Base-by-base conservation (phyloP, 2,329 filamentous ascomycete species). In the Xenoacremonium recifei region DNA sequence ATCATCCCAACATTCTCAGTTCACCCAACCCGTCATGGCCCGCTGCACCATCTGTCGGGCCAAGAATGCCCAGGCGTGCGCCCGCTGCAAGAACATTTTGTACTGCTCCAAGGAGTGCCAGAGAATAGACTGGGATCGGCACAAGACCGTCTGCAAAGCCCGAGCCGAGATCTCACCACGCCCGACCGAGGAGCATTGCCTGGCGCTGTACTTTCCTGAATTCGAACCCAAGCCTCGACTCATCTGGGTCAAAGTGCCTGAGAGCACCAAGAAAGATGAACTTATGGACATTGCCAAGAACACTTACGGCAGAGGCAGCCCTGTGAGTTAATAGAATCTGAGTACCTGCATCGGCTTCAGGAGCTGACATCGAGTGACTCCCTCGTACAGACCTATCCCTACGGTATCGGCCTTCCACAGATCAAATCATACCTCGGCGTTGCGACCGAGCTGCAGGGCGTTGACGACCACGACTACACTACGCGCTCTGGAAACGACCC, bases 51-150 rank as follows among this genome's bases (percentile, higher is more conserved):
- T 32, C 6, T 32, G 29, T 15, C 9, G 29, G 6, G 16, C 10
- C 10, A 32, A 10, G 29, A 32, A 16, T 16, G 29, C 29, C 9
- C 10, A 10, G 15, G 29, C 29, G 16, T 32, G 29, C 29, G 9
- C 9, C 6, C 29, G 29, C 9, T 32, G 29, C 29, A 32, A 32
- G 15, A 32, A 15, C 29, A 32, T 16, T 16, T 15, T 11, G 10
- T 32, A 32, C 29, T 32, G 29, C 29, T 32, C 29, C 9, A 32
- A 32, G 16, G 29, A 32, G 29, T 32, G 29, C 29, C 29, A 32
- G 29, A 32, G 9, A 11, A 6, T 6, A 10, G 29, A 32, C 29
- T 32, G 29, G 29, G 10, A 9, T 15, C 6, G 10, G 10, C 29
- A 32, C 29, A 32, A 32, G 15, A 15, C 15, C 16, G 10, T 32